Conservation (phyloP, 768 basidiomycete species). For the Pleurotus djamor region DNA sequence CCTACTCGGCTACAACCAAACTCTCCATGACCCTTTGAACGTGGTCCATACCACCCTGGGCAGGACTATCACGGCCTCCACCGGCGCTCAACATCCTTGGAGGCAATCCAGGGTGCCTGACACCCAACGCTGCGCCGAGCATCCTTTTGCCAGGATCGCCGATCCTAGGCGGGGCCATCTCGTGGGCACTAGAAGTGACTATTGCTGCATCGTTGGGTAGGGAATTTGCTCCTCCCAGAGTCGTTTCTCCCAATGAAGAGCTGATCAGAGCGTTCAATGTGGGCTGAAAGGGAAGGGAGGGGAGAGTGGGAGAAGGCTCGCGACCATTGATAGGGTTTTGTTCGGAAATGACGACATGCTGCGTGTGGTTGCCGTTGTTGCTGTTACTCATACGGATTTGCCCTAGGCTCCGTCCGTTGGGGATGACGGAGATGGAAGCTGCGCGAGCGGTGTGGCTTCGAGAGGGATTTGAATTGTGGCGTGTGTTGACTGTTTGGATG, state of each 20-base stretch:
- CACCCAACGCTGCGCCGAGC: constrained; percentile 82
- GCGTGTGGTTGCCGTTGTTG: constrained; percentile 22
- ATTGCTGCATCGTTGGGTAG: constrained; percentile 68
- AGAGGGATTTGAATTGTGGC: constrained; percentile 61
- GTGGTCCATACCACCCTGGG: constrained; percentile 51
- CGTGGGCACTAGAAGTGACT: constrained; percentile 52
- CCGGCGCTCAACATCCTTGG: constrained; percentile 53
- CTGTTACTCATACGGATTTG: constrained; percentile 24
- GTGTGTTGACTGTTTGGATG: constrained; percentile 80
- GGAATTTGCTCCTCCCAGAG: constrained; percentile 29
- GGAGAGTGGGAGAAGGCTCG: constrained; percentile 82
- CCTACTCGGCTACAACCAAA: constrained; percentile 67
- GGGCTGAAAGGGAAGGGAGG: constrained; percentile 77
- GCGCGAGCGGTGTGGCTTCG: constrained; percentile 73
- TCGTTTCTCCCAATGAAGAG: constrained; percentile 59
- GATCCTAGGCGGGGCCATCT: constrained; percentile 58
- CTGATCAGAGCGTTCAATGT: constrained; percentile 84
- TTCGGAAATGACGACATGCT: constrained; percentile 50
- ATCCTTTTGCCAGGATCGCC: constrained; percentile 89
- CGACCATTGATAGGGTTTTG: constrained; percentile 46
- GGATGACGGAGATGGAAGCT: constrained; percentile 63
- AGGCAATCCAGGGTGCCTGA: constrained; percentile 74
- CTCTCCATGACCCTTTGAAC: constrained; percentile 77
- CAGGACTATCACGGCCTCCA: constrained; percentile 34
- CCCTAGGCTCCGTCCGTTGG: constrained; percentile 41